Percentiles rank a stretch among this genome's conserved stretches.
Conservation (phyloP, 192 early-diverging fungal genomes). For the Gigaspora rosea region DNA sequence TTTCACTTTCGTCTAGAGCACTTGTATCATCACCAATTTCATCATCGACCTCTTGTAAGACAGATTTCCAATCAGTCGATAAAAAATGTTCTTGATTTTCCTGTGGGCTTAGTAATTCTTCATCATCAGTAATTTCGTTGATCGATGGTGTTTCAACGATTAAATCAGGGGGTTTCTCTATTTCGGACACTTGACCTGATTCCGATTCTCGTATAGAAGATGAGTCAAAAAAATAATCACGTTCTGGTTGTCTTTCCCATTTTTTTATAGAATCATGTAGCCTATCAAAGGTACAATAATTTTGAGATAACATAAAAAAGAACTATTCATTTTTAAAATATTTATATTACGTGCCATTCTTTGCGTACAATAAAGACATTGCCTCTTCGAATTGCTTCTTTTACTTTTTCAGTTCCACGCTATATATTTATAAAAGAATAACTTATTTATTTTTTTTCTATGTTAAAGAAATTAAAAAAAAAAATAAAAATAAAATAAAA, state of each 20-base stretch:
- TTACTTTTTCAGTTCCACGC: constrained; percentile 76
- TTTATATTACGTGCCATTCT: constrained; percentile 53
- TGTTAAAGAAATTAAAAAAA: not conserved
- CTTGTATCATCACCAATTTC: constrained; percentile 49
- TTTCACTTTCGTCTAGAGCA: constrained; percentile 47
- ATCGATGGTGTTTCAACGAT: constrained; percentile 28
- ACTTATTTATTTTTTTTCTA: constrained; percentile 1
- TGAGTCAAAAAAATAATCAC: constrained; percentile 52
- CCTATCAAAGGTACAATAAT: constrained; percentile 45
- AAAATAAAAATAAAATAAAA: not conserved
- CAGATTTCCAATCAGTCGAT: constrained; percentile 46
- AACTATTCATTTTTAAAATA: constrained; percentile 37
- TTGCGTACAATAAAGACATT: constrained; percentile 55
- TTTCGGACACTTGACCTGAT: not conserved
- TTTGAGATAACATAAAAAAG: not conserved
- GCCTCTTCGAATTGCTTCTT: constrained; percentile 53
- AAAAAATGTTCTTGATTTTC: constrained; percentile 45
- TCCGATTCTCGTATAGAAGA: constrained; percentile 3
- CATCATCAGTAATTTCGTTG: constrained; percentile 46
- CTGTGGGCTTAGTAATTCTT: constrained; percentile 43
- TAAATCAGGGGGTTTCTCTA: constrained; percentile 30
- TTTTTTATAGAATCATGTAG: constrained; percentile 69
- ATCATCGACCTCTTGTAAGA: constrained; percentile 55
- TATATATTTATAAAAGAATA: constrained; percentile 31
- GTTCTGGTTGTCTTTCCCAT: constrained; percentile 75